phyloP scores from a whole-genome alignment of 805 yeast species.

The Ogataea trehaloabstinens region DNA sequence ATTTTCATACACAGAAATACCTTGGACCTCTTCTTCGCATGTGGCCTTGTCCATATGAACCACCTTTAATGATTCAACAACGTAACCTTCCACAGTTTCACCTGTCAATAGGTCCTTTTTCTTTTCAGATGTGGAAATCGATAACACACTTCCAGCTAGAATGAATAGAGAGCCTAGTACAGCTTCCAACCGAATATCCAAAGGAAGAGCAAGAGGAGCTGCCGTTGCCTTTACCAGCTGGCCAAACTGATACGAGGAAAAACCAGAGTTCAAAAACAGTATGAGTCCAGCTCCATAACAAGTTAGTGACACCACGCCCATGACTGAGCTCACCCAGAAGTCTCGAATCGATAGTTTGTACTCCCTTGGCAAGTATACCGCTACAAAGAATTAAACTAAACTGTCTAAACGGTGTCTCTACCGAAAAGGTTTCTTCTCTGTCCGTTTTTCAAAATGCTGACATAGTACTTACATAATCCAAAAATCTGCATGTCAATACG shows the following conservation, averaged over 20 bases:
- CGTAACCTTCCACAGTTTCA: conserved; percentile 28
- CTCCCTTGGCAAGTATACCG: too few relatives aligned
- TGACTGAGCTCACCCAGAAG: neutral
- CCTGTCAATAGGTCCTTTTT: conserved; percentile 26
- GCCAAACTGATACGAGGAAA: conserved; percentile 53
- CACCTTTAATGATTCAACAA: conserved; percentile 39
- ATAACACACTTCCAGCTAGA: conserved; percentile 36
- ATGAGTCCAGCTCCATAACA: conserved; percentile 14
- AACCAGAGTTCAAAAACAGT: conserved; percentile 46
- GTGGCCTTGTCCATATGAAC: conserved; percentile 50
- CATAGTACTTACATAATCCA: too few relatives aligned
- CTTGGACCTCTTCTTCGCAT: conserved; percentile 44
- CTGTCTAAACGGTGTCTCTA: too few relatives aligned
- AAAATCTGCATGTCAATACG: too few relatives aligned
- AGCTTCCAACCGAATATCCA: conserved; percentile 52
- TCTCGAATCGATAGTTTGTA: too few relatives aligned
- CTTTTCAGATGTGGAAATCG: conserved; percentile 26
- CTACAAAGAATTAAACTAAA: too few relatives aligned
- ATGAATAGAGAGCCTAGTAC: conserved; percentile 44
- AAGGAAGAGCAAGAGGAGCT: conserved; percentile 31
- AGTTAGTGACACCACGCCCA: neutral
- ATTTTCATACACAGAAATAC: conserved; percentile 40
- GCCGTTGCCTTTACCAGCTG: conserved; percentile 32
- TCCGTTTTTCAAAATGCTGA: too few relatives aligned
- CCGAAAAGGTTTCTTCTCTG: too few relatives aligned